phyloP scores from a whole-genome alignment of 345 rosid species.

The Pelargonium nanum region DNA sequence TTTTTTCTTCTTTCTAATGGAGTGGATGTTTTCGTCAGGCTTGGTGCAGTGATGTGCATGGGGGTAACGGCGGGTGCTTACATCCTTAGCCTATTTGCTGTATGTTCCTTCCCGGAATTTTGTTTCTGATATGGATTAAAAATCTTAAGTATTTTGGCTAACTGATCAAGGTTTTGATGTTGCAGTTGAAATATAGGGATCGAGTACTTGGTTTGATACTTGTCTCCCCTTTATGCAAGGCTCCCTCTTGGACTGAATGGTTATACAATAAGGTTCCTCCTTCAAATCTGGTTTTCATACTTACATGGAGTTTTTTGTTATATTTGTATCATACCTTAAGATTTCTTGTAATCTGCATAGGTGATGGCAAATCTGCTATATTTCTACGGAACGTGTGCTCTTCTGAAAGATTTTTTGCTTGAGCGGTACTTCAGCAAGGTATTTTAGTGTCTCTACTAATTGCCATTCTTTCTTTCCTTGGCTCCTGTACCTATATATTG shows the following conservation, averaged over 20 bases:
- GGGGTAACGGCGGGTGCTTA: conserved; percentile 96
- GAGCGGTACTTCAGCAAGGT: conserved; percentile 97
- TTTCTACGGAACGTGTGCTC: conserved; percentile 83
- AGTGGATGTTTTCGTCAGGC: conserved; percentile 34
- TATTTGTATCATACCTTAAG: conserved; percentile 1
- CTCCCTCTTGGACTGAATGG: conserved; percentile 98
- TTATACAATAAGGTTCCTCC: conserved; percentile 59
- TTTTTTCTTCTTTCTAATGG: conserved; percentile 12
- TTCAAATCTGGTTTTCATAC: not conserved
- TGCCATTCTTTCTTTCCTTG: not conserved
- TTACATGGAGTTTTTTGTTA: not conserved
- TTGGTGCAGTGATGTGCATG: conserved; percentile 90
- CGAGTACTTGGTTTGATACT: conserved; percentile 92
- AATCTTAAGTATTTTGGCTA: not conserved
- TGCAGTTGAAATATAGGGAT: conserved; percentile 82
- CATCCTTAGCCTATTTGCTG: conserved; percentile 78
- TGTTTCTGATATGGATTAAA: not conserved
- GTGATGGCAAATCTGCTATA: conserved; percentile 65
- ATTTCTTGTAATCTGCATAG: conserved; percentile 19
- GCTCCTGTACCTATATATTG: conserved; percentile 1
- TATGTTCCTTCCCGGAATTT: conserved; percentile 26
- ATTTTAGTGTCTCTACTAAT: conserved; percentile 3
- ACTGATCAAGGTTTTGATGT: conserved; percentile 14
- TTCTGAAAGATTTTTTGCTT: conserved; percentile 67
- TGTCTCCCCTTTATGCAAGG: conserved; percentile 78